Evolutionary conservation across 441 rosid genomes (phyloP), one percentile per base, ranked within the genome.

Genomic region (Euphorbia schlechtendalii): DNA sequence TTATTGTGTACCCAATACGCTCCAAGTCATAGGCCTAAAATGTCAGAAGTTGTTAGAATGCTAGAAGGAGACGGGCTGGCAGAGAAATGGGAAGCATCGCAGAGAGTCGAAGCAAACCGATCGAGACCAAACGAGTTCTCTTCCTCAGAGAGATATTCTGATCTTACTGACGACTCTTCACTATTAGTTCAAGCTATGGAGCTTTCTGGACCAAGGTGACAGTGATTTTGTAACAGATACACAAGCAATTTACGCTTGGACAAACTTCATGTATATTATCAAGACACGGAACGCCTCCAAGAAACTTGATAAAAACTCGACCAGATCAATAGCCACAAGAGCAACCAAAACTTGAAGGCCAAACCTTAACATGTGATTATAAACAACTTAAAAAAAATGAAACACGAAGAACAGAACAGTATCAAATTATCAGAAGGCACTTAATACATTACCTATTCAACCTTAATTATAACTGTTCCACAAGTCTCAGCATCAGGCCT

Each of bases 41-140:
- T 91, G 98, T 91, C 98, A 0, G 97, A 95, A 81, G 97, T 87
- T 45, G 93, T 91, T 18, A 77, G 96, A 64, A 94, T 94, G 97
- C 87, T 94, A 0, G 94, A 94, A 84, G 98, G 98, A 0, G 99
- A 91, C 40, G 97, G 97, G 14, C 89, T 94, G 0, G 97, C 90
- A 2, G 96, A 94, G 72, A 94, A 82, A 80, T 87, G 98, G 98
- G 98, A 92, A 79, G 96, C 99, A 71, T 82, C 96, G 61, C 97
- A 93, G 67, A 84, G 76, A 74, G 82, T 76, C 24, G 85, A 85
- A 67, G 80, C 83, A 67, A 83, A 79, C 48, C 76, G 85, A 71
- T 77, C 79, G 28, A 78, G 76, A 76, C 78, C 83, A 74, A 75
- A 83, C 25, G 96, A 86, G 51, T 83, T 91, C 66, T 88, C 90